Conservation (phyloP, 306 rosid genomes). For the Dalbergia cultrata region DNA sequence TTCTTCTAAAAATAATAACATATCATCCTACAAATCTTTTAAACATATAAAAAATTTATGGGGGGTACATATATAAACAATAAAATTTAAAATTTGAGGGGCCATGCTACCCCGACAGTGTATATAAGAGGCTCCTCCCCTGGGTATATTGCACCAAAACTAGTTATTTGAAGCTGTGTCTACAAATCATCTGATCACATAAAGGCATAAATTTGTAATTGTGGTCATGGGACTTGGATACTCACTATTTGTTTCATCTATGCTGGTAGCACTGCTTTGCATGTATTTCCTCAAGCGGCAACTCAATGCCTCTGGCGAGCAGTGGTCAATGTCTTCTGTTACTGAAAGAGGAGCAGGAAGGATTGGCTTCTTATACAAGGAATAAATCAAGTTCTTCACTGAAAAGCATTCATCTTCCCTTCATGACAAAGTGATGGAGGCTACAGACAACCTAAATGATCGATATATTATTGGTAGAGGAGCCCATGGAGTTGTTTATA, state of each 20-base stretch:
- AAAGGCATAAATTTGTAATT: slow-evolving; percentile 52
- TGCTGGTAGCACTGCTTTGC: slow-evolving; percentile 55
- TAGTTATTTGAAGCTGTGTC: slow-evolving; percentile 56
- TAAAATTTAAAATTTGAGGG: too few species aligned
- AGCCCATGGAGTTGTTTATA: slow-evolving; percentile 87
- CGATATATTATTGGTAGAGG: slow-evolving; percentile 78
- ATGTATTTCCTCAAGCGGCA: background rate
- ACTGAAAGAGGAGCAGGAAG: slow-evolving; percentile 31
- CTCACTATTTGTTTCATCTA: slow-evolving; percentile 47
- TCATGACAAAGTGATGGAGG: slow-evolving; percentile 65
- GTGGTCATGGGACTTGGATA: slow-evolving; percentile 71
- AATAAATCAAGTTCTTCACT: slow-evolving; percentile 39
- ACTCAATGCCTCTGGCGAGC: background rate
- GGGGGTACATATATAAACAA: too few species aligned
- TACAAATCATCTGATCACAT: slow-evolving; percentile 31
- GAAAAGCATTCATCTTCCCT: slow-evolving; percentile 56
- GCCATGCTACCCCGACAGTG: too few species aligned
- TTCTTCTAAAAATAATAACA: too few species aligned
- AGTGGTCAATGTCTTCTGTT: background rate
- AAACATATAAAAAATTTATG: too few species aligned
- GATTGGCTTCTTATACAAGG: slow-evolving; percentile 45
- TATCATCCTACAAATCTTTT: too few species aligned
- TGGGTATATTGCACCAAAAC: slow-evolving; percentile 53
- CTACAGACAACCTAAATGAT: slow-evolving; percentile 70
- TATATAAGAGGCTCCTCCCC: too few species aligned